Evolutionary conservation across 2,329 filamentous ascomycete genomes (phyloP), one percentile per base, ranked within the genome.

Genomic region (Fusarium pilosicola): DNA sequence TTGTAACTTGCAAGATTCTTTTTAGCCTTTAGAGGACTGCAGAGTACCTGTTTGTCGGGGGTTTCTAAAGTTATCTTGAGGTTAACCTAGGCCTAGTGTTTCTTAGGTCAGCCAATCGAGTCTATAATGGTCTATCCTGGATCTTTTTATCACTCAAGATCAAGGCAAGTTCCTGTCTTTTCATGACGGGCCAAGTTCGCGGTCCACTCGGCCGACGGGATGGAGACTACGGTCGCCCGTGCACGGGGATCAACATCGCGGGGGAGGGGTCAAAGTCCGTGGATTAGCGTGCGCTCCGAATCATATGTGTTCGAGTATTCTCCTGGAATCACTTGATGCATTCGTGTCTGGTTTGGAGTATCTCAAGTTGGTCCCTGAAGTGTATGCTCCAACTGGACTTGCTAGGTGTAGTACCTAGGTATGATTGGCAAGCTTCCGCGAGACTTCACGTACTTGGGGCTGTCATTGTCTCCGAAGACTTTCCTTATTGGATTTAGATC

Each of bases 181-280:
- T 30, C 39, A 30, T 48, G 20, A 65, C 48, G 36, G 61, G 38
- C 26, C 44, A 68, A 56, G 41, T 52, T 45, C 38, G 42, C 44
- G 49, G 54, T 68, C 75, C 74, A 67, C 62, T 76, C 74, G 74
- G 75, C 74, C 72, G 74, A 77, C 74, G 74, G 70, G 62, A 65
- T 62, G 45, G 68, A 76, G 57, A 58, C 62, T 58, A 65, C 70
- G 52, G 34, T 36, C 32, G 46, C 20, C 28, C 46, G 38, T 72
- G 68, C 66, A 55, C 46, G 41, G 61, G 45, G 55, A 49, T 45
- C 44, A 57, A 30, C 49, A 63, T 54, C 51, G 58, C 14, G 57
- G 68, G n/a, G 65, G 39, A 49, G 39, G 56, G 46, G 32, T 52
- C 62, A 68, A 55, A 42, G 55, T 56, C 28, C 28, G 20, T 49